phyloP scores from a whole-genome alignment of 345 rosid species.

The Dipteronia sinensis region DNA sequence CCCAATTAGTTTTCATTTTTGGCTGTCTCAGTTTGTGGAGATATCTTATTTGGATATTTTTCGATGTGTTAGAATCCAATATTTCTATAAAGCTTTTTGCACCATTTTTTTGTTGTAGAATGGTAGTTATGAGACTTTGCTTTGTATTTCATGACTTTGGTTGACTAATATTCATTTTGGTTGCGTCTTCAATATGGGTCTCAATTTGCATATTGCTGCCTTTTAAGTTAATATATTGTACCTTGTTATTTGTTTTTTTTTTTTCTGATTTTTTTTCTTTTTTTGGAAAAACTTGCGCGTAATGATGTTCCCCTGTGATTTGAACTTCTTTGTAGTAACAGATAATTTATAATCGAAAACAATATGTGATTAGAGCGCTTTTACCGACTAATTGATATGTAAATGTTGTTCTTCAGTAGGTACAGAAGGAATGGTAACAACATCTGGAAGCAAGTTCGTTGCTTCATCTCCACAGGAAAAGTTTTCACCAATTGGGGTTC shows the following conservation, averaged over 20 bases:
- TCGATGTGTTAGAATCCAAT: not conserved
- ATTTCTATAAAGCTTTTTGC: not conserved
- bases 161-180: not conserved
- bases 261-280: not conserved
- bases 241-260: not conserved
- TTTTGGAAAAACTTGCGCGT: constrained; percentile 7
- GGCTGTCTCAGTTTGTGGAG: not conserved
- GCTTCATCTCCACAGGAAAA: constrained; percentile 42
- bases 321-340: not conserved
- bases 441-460: constrained; percentile 30
- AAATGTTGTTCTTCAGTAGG: constrained; percentile 24
- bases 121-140: not conserved
- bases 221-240: not conserved
- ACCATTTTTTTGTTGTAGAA: not conserved
- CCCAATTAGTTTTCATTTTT: not conserved
- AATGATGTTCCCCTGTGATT: not conserved
- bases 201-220: not conserved
- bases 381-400: constrained; percentile 6
- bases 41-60: not conserved
- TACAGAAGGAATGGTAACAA: constrained; percentile 26
- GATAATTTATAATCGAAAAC: not conserved
- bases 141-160: not conserved
- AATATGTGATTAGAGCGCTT: not conserved
- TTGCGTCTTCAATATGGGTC: not conserved
- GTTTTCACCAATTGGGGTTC: constrained; percentile 22